Percentiles rank a stretch among this genome's conserved stretches.
These are phyloP conservation scores for Coniosporium apollinis DNA, from an alignment of 495 filamentous ascomycete species.

Conservation along the genomic window DNA sequence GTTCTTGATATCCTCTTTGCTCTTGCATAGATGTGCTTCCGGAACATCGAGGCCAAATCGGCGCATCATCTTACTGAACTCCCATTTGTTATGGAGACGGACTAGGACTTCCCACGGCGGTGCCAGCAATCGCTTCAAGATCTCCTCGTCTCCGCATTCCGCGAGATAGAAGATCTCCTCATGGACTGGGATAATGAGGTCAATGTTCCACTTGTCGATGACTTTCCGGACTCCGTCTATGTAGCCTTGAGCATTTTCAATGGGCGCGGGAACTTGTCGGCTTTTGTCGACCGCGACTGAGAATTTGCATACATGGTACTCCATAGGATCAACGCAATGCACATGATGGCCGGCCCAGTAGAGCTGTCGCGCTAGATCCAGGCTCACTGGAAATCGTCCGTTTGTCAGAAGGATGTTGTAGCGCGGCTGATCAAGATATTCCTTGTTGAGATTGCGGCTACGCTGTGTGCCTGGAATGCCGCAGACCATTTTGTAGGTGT, in stretches of 20 bases:
- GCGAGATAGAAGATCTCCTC: conserved; percentile 23
- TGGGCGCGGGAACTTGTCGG: conserved; percentile 13
- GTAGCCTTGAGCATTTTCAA: conserved; percentile 14
- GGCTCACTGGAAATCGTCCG: conserved; percentile 22
- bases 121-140: conserved; percentile 12
- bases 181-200: conserved; percentile 20
- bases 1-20: conserved; percentile 2
- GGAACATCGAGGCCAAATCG: conserved; percentile 12
- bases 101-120: conserved; percentile 9
- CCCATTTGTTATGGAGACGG: conserved; percentile 19
- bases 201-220: conserved; percentile 13
- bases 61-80: conserved; percentile 11
- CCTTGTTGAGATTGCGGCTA: not conserved
- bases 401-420: conserved; percentile 22
- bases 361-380: conserved; percentile 21
- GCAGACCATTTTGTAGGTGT: no score
- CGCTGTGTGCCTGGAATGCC: not conserved
- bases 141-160: conserved; percentile 5
- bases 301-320: conserved; percentile 22
- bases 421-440: not conserved
- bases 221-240: conserved; percentile 9
- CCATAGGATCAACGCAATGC: conserved; percentile 21
- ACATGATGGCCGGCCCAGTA: conserved; percentile 14
- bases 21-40: conserved; percentile 8
- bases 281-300: conserved; percentile 13